phyloP scores from a whole-genome alignment of 2,329 filamentous ascomycete species.

The Xylaria polymorpha region DNA sequence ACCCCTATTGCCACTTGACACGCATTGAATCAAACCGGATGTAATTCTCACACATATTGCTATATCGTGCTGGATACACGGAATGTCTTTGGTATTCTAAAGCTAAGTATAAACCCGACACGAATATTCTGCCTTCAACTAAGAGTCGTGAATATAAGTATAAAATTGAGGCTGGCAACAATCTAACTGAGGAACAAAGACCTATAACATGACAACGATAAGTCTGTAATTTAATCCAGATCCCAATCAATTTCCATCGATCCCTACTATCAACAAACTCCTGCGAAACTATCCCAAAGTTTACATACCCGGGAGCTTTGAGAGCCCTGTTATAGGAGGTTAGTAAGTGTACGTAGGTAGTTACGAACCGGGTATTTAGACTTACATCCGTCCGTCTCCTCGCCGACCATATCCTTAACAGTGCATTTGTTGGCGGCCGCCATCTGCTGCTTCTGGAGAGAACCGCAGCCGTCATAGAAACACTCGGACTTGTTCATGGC shows the following conservation, averaged over 20 bases:
- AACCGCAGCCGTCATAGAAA: conserved; percentile 50
- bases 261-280: not conserved
- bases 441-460: conserved; percentile 46
- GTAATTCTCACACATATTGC: too few relatives aligned
- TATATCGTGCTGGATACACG: too few relatives aligned
- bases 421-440: conserved; percentile 43
- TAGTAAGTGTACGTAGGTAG: conserved; percentile 19
- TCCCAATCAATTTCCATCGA: not conserved
- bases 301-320: conserved; percentile 36
- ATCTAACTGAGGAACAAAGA: conserved; percentile 6
- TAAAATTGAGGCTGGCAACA: conserved; percentile 9
- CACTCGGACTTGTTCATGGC: conserved; percentile 53
- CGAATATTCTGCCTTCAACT: not conserved
- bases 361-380: conserved; percentile 14
- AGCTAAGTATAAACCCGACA: too few relatives aligned
- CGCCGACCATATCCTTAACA: conserved; percentile 43
- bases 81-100: too few relatives aligned
- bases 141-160: not conserved
- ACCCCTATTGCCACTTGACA: too few relatives aligned
- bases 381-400: conserved; percentile 47
- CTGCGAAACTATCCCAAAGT: not conserved
- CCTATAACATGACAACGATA: not conserved
- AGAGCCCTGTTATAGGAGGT: conserved; percentile 33
- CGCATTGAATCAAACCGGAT: too few relatives aligned
- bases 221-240: conserved; percentile 1